Percentiles rank a stretch among this genome's conserved stretches.
These are phyloP conservation scores for Botryococcus braunii DNA, from an alignment of 163 green algal species.

Conservation along the genomic window DNA sequence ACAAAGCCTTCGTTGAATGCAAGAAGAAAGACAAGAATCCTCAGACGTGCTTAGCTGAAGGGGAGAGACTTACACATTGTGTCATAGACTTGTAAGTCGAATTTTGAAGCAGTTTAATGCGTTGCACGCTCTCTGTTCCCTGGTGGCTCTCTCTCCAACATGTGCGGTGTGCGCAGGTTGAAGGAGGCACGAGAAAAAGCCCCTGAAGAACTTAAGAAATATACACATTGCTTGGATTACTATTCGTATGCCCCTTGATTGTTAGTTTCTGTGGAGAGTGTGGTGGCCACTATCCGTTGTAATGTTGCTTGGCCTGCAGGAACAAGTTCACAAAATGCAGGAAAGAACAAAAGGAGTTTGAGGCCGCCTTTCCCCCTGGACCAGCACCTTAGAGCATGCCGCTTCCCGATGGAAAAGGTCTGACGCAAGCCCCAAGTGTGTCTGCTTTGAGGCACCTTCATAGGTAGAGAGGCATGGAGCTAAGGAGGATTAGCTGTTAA, in stretches of 20 bases:
- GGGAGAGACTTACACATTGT: constrained; percentile 49
- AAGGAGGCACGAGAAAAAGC: constrained; percentile 57
- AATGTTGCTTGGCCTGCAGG: constrained; percentile 24
- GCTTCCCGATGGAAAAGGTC: no score
- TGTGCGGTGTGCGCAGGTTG: constrained; percentile 33
- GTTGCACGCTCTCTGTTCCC: background rate
- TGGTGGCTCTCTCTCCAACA: background rate
- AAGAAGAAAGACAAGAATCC: constrained; percentile 59
- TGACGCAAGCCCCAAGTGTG: no score
- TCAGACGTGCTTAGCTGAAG: constrained; percentile 46
- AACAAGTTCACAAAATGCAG: constrained; percentile 71
- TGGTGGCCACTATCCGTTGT: background rate
- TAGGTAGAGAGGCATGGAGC: no score
- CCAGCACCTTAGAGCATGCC: no score
- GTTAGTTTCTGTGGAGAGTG: background rate
- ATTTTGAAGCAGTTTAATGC: background rate
- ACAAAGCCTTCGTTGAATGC: constrained; percentile 54
- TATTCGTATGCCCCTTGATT: constrained; percentile 32
- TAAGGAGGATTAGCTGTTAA: no score
- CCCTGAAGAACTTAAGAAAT: constrained; percentile 56
- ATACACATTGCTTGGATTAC: constrained; percentile 77
- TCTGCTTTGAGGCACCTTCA: no score
- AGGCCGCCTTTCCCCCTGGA: constrained; percentile 38
- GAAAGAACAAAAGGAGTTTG: constrained; percentile 67
- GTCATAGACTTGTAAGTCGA: constrained; percentile 33